Evolutionary conservation across 2,329 filamentous ascomycete species (phyloP).

Genomic region (Aspergillus neotritici): DNA sequence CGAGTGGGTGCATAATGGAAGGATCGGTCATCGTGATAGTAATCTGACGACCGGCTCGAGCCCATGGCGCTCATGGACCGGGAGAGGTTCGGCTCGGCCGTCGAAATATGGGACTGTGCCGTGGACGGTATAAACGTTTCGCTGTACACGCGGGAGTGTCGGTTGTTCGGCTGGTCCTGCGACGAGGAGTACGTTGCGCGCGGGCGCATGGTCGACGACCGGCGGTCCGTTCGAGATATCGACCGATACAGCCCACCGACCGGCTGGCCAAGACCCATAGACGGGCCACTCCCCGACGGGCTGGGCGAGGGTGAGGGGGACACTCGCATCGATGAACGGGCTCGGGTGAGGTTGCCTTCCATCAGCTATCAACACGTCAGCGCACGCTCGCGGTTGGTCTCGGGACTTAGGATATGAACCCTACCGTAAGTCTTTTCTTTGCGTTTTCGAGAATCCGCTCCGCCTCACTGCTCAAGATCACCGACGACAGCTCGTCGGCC

Average conservation of each 20-base stretch:
- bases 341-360: conserved; percentile 83
- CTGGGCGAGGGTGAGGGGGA: conserved; percentile 46
- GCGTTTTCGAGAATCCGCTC: conserved; percentile 90
- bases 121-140: conserved; percentile 52
- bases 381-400: conserved; percentile 5
- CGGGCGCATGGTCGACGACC: conserved; percentile 43
- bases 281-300: conserved; percentile 22
- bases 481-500: conserved; percentile 64
- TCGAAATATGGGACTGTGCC: conserved; percentile 18
- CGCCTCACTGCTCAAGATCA: conserved; percentile 71
- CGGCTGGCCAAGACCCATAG: conserved; percentile 34
- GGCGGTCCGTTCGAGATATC: conserved; percentile 36
- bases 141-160: conserved; percentile 58
- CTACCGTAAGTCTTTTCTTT: conserved; percentile 77
- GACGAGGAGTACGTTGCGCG: conserved; percentile 32
- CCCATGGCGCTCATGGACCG: conserved; percentile 59
- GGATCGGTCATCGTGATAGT: conserved; percentile 29
- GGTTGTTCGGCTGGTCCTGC: conserved; percentile 36
- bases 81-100: conserved; percentile 41
- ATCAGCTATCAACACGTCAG: conserved; percentile 59
- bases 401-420: neutral
- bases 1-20: conserved; percentile 29
- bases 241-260: conserved; percentile 40
- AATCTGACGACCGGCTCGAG: conserved; percentile 28
- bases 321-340: conserved; percentile 61